A percentile compares a stretch with the other conserved stretches of the same genome.
These are phyloP conservation scores for Fusarium humuli DNA, from an alignment of 2,329 filamentous ascomycete species.

Conservation along the genomic window DNA sequence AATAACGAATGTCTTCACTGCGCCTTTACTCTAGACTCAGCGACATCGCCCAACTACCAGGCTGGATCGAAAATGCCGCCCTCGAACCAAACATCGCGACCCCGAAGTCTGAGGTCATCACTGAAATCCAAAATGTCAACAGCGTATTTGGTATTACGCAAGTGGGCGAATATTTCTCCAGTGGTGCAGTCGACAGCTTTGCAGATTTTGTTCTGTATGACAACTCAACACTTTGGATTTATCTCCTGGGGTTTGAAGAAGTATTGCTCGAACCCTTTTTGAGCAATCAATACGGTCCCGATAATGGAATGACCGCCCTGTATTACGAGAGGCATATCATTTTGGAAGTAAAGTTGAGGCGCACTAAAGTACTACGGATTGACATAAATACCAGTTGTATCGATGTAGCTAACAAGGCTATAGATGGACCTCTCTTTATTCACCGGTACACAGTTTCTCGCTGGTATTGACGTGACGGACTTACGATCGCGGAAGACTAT, in stretches of 20 bases:
- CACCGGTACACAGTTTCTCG: too few species aligned
- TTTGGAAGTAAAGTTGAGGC: background rate
- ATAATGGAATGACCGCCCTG: constrained; percentile 3
- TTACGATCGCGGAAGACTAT: too few species aligned
- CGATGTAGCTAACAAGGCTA: background rate
- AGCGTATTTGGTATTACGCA: background rate
- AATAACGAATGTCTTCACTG: too few species aligned
- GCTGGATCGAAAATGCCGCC: constrained; percentile 11
- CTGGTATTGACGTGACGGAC: too few species aligned
- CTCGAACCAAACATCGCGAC: fast-evolving
- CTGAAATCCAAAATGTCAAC: background rate
- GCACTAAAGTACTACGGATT: background rate
- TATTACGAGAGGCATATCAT: background rate
- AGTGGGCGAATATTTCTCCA: constrained; percentile 1
- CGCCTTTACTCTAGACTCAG: background rate
- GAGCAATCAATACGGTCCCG: background rate
- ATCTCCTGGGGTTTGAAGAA: background rate
- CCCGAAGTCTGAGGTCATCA: background rate
- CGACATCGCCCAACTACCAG: background rate
- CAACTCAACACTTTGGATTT: background rate
- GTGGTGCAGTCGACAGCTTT: background rate
- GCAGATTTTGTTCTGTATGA: background rate
- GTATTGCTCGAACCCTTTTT: background rate
- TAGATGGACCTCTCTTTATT: too few species aligned
- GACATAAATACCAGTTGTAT: background rate